These are phyloP conservation scores for Aspergillus vadensis DNA, from an alignment of 2,329 filamentous ascomycete genomes.

Conservation along the genomic window DNA sequence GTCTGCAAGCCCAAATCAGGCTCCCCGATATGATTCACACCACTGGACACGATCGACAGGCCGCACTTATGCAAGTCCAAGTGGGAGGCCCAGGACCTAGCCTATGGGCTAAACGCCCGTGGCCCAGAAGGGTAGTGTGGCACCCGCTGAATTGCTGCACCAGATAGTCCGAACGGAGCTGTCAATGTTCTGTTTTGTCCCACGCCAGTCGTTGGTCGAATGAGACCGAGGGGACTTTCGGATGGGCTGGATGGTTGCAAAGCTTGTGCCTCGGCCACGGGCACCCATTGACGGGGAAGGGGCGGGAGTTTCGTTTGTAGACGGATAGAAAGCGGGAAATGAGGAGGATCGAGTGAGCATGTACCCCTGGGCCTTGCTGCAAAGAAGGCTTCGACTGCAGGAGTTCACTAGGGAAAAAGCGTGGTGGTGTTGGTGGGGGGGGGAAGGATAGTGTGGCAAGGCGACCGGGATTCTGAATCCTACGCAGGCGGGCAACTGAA, in stretches of 20 bases:
- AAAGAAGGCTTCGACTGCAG: slow-evolving; percentile 12
- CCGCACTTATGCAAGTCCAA: slow-evolving; percentile 37
- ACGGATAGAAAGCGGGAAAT: not conserved
- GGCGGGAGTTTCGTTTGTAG: not conserved
- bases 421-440: slow-evolving; percentile 13
- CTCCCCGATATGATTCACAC: slow-evolving; percentile 13
- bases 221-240: slow-evolving; percentile 1
- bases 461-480: slow-evolving; percentile 12
- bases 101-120: slow-evolving; percentile 29
- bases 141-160: slow-evolving; percentile 14
- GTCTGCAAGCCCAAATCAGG: slow-evolving; percentile 15
- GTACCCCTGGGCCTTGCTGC: slow-evolving; percentile 10
- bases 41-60: slow-evolving; percentile 32
- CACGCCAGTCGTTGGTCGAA: slow-evolving; percentile 13
- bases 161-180: slow-evolving; percentile 12
- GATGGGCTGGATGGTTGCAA: slow-evolving; percentile 13
- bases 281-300: slow-evolving; percentile 6
- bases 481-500: slow-evolving; percentile 13
- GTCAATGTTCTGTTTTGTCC: slow-evolving; percentile 6
- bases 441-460: slow-evolving; percentile 15
- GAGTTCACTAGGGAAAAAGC: slow-evolving; percentile 8
- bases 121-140: slow-evolving; percentile 24
- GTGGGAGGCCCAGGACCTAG: slow-evolving; percentile 27
- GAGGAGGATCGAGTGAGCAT: not conserved
- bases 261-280: slow-evolving; percentile 14